Base-by-base conservation (phyloP, 768 basidiomycete species). In the Pseudohyphozyma bogoriensis region DNA sequence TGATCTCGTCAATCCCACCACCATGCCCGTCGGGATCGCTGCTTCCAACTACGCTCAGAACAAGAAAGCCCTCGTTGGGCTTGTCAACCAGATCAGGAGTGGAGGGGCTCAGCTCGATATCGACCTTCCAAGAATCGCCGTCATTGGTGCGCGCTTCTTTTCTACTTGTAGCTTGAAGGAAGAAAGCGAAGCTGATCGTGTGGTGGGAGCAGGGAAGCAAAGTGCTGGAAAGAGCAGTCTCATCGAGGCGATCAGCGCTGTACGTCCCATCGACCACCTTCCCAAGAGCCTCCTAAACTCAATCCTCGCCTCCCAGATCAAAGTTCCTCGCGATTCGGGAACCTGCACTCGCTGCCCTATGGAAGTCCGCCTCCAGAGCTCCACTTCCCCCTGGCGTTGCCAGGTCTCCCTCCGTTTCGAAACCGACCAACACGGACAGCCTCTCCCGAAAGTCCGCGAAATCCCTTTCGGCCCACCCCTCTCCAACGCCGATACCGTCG, bases 201-300 rank as follows among this genome's bases (percentile, higher is more conserved):
- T 3, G 20, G 9, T 11, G 15, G 20, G 22, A 18, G 4, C 36
- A 56, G 42, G 62, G n/a, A 79, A 79, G 46, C 81, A 81, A 68
- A 77, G 76, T 51, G 78, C 79, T 10, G 81, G 79, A n/a, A 72
- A 72, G 66, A 60, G 51, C 50, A 64, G 59, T 18, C 72, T 80
- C 12, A 78, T 81, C 2, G 80, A 80, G 63, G 77, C 80, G 2
- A 79, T 81, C 26, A 77, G 77, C 15, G 78, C 77, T 18, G 78
- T 79, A 59, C 56, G 72, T 51, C 56, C 20, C 18, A 24, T 20
- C 10, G 18, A 24, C 32, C 24, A 16, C 33, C 18, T 36, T 29
- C 33, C 35, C 29, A 39, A 16, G 36, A 45, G 36, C 31, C 9
- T 54, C 24, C n/a, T 31, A 40, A 31, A 20, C 16, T 1, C 6